Percentiles rank a stretch among this genome's conserved stretches.
Conservation (phyloP, 2,329 filamentous ascomycete genomes). For the Graphilbum fragrans region DNA sequence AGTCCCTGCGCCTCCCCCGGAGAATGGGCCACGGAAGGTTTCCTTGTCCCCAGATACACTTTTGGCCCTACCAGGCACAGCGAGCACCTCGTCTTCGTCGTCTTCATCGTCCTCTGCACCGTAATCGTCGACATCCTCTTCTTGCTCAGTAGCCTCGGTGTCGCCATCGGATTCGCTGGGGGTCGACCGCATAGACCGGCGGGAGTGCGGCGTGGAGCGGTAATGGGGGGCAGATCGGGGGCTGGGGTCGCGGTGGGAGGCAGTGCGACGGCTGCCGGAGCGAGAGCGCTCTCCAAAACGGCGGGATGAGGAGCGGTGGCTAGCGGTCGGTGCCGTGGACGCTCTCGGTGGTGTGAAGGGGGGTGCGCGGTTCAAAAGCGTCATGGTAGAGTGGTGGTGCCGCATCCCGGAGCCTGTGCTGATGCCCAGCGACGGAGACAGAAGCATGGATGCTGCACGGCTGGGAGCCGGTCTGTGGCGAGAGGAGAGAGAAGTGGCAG, state of each 20-base stretch:
- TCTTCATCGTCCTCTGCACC: not conserved
- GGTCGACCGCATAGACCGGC: conserved; percentile 21
- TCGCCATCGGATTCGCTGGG: conserved; percentile 25
- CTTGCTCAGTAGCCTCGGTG: conserved; percentile 22
- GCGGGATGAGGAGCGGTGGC: conserved; percentile 2
- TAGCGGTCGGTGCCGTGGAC: conserved; percentile 6
- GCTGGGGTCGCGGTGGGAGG: conserved; percentile 17
- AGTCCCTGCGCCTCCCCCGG: too few relatives aligned
- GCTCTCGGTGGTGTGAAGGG: conserved; percentile 7
- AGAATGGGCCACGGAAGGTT: not conserved
- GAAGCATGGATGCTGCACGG: conserved; percentile 10
- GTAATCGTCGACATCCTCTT: conserved; percentile 15
- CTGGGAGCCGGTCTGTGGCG: conserved; percentile 8
- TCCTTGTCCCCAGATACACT: not conserved
- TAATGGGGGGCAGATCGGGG: conserved; percentile 22
- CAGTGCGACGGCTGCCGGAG: conserved; percentile 17
- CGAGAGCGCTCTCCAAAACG: conserved; percentile 15
- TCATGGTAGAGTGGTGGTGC: conserved; percentile 17
- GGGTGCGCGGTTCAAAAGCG: conserved; percentile 14
- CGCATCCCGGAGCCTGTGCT: conserved; percentile 11
- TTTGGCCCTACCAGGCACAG: too few relatives aligned
- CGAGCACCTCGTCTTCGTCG: conserved; percentile 7
- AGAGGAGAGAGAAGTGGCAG: conserved; percentile 1
- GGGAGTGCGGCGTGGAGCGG: conserved; percentile 24
- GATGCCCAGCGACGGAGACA: conserved; percentile 10